Evolutionary conservation across 1,139 yeast genomes (phyloP).

Genomic region (Sugiyamaella sp.): DNA sequence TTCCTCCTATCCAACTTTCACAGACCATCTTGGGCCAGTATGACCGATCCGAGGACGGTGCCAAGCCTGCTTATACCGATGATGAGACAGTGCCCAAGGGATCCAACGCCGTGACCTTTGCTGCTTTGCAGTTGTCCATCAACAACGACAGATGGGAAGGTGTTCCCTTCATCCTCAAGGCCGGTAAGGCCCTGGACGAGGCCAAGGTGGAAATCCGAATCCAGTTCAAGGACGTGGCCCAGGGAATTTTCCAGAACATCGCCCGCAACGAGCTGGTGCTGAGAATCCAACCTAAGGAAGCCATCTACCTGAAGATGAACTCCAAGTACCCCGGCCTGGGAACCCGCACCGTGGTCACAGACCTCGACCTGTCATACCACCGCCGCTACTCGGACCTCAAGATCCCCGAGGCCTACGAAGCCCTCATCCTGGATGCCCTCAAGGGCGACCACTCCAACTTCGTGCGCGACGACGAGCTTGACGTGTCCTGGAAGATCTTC

Average conservation of each 20-base stretch:
- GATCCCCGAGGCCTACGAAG: slow-evolving; percentile 97
- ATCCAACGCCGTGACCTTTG: slow-evolving; percentile 90
- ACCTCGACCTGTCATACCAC: slow-evolving; percentile 84
- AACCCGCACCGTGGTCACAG: slow-evolving; percentile 78
- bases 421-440: slow-evolving; percentile 86
- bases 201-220: slow-evolving; percentile 90
- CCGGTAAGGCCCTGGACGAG: slow-evolving; percentile 93
- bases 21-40: slow-evolving; percentile 89
- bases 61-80: slow-evolving; percentile 87
- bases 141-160: slow-evolving; percentile 98
- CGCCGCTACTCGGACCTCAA: slow-evolving; percentile 76
- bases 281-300: slow-evolving; percentile 93
- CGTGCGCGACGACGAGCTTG: slow-evolving; percentile 97
- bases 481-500: slow-evolving; percentile 87
- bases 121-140: slow-evolving; percentile 77
- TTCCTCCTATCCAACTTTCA: slow-evolving; percentile 64
- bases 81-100: slow-evolving; percentile 85
- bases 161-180: slow-evolving; percentile 92
- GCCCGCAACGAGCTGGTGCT: slow-evolving; percentile 92
- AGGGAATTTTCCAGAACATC: slow-evolving; percentile 78
- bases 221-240: slow-evolving; percentile 84
- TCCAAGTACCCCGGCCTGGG: slow-evolving; percentile 87
- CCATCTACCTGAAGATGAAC: slow-evolving; percentile 88
- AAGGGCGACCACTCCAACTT: slow-evolving; percentile 95
- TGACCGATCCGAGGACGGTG: slow-evolving; percentile 78